Evolutionary conservation across 1,139 yeast species (phyloP).

Genomic region (Kodamaea fungicola): DNA sequence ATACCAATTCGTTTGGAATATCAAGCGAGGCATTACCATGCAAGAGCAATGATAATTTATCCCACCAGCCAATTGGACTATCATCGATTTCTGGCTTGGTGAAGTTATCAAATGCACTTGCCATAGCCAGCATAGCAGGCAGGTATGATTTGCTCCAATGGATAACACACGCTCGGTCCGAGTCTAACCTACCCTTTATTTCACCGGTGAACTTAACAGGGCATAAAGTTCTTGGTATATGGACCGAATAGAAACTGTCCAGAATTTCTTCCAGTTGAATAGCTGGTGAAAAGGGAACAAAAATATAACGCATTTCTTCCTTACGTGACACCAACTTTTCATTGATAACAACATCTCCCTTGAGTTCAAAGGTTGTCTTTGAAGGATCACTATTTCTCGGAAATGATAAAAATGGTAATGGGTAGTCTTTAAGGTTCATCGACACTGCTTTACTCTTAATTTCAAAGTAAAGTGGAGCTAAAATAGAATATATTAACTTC

Average conservation of each 20-base stretch:
- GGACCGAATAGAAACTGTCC: conserved; percentile 40
- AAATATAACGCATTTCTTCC: conserved; percentile 44
- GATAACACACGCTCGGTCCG: conserved; percentile 39
- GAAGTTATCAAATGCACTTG: conserved; percentile 49
- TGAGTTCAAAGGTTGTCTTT: conserved; percentile 28
- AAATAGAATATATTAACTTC: conserved; percentile 35
- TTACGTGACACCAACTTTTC: conserved; percentile 34
- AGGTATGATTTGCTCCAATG: conserved; percentile 46
- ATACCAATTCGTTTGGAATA: conserved; percentile 46
- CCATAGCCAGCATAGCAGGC: conserved; percentile 35
- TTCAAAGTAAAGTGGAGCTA: conserved; percentile 32
- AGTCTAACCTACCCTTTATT: conserved; percentile 29
- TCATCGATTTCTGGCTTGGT: conserved; percentile 78
- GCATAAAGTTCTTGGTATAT: conserved; percentile 42
- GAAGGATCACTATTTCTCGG: conserved; percentile 28
- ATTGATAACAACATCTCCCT: conserved; percentile 41
- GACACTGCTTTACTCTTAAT: conserved; percentile 31
- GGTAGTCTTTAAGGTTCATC: conserved; percentile 37
- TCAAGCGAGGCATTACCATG: conserved; percentile 56
- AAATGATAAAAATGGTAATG: conserved; percentile 41
- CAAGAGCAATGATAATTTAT: conserved; percentile 34
- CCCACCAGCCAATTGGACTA: conserved; percentile 81
- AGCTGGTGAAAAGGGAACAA: conserved; percentile 47
- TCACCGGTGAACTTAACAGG: conserved; percentile 43
- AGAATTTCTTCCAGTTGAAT: conserved; percentile 15